Conservation (phyloP, 2,329 filamentous ascomycete genomes). For the Sporothrix inflata region DNA sequence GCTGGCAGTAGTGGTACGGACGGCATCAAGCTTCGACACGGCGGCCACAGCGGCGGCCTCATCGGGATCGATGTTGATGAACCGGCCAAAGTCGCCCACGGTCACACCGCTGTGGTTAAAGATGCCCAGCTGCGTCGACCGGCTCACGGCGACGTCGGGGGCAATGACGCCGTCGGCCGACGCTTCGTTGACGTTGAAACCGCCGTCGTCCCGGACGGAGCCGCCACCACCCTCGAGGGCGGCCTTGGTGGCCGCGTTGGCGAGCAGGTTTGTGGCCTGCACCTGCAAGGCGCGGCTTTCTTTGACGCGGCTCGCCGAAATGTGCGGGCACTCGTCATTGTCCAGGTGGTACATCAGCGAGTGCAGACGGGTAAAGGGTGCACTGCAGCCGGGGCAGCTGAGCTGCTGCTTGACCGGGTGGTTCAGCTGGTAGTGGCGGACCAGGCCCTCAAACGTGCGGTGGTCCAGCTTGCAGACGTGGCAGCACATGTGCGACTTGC, state of each 20-base stretch:
- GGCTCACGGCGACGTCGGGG: not conserved
- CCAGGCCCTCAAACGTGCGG: conserved; percentile 40
- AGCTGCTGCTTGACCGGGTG: conserved; percentile 49
- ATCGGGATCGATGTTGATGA: conserved; percentile 33
- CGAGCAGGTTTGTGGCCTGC: conserved; percentile 41
- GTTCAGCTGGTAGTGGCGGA: conserved; percentile 44
- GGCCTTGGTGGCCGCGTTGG: conserved; percentile 33
- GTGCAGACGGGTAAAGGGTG: conserved; percentile 44
- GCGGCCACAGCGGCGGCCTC: not conserved
- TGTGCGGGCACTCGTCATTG: conserved; percentile 43
- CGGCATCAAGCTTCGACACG: not conserved
- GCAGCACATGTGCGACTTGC: conserved; percentile 44
- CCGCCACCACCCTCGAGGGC: not conserved
- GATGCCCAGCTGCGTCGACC: conserved; percentile 27
- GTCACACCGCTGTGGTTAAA: conserved; percentile 28
- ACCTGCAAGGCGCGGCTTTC: conserved; percentile 38
- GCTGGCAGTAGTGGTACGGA: conserved; percentile 6
- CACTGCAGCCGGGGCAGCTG: conserved; percentile 51
- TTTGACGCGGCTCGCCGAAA: conserved; percentile 36
- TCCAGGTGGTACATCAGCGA: conserved; percentile 53
- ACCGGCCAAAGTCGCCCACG: conserved; percentile 31
- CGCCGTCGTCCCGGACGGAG: not conserved
- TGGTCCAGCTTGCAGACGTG: conserved; percentile 46
- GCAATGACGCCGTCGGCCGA: not conserved
- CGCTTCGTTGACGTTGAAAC: not conserved